Evolutionary conservation across 2,329 filamentous ascomycete genomes (phyloP).

Genomic region (Fusarium sp.): DNA sequence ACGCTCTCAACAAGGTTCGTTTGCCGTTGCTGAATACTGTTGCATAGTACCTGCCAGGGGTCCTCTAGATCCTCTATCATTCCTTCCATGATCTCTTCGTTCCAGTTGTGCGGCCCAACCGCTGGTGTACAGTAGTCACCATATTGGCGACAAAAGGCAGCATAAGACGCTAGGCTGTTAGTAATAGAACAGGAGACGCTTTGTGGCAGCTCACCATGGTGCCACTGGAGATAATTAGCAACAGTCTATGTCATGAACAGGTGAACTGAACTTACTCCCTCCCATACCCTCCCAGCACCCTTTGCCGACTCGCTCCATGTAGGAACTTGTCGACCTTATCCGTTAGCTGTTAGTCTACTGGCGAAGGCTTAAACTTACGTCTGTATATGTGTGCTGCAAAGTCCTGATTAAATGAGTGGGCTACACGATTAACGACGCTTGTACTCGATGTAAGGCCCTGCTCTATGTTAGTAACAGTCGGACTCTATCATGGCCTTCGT

Average conservation of each 20-base stretch:
- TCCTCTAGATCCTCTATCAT: constrained; percentile 51
- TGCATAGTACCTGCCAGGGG: constrained; percentile 48
- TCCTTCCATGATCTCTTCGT: constrained; percentile 54
- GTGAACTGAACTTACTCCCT: constrained; percentile 53
- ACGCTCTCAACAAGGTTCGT: not conserved
- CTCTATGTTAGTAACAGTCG: constrained; percentile 6
- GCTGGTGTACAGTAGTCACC: constrained; percentile 50
- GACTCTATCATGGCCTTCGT: not conserved
- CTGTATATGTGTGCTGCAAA: constrained; percentile 21
- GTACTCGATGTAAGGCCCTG: constrained; percentile 42
- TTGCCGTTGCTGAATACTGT: not conserved
- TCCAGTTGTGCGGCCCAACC: constrained; percentile 55
- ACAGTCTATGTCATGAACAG: too few relatives aligned
- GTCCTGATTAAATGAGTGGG: constrained; percentile 9
- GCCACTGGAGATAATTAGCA: constrained; percentile 44
- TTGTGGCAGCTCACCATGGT: constrained; percentile 31
- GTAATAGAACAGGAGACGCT: not conserved
- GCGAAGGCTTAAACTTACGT: not conserved
- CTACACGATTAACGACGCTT: constrained; percentile 10
- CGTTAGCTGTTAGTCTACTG: not conserved
- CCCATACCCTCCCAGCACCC: constrained; percentile 48
- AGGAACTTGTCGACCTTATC: not conserved
- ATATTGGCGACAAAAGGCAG: constrained; percentile 57
- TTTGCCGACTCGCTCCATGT: constrained; percentile 39
- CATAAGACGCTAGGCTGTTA: constrained; percentile 46